Evolutionary conservation across 495 filamentous ascomycete species (phyloP).

Genomic region (Diplogelasinospora grovesii): DNA sequence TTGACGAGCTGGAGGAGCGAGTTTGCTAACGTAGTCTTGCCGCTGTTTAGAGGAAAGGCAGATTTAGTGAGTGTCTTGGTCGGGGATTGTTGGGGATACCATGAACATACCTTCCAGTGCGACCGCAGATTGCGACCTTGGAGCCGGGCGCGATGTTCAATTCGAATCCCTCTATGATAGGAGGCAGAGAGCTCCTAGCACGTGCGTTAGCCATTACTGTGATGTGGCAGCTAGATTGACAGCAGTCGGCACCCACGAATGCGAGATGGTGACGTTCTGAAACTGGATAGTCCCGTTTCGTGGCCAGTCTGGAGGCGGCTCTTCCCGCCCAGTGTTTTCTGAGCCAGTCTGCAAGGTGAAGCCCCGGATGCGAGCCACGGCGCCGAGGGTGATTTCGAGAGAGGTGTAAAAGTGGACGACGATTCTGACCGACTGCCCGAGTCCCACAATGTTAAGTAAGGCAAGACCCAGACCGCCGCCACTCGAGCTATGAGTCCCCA

Average conservation of each 20-base stretch:
- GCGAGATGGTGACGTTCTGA: constrained; percentile 28
- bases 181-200: no score
- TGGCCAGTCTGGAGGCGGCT: constrained; percentile 30
- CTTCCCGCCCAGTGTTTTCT: constrained; percentile 24
- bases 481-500: constrained; percentile 26
- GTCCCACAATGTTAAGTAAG: constrained; percentile 25
- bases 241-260: constrained; percentile 13
- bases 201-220: background rate
- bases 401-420: constrained; percentile 38
- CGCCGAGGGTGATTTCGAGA: constrained; percentile 50
- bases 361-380: constrained; percentile 38
- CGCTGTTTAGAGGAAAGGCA: no score
- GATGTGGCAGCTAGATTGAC: background rate
- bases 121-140: constrained; percentile 28
- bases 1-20: constrained; percentile 33
- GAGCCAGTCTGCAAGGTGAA: constrained; percentile 34
- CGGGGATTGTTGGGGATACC: no score
- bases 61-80: no score
- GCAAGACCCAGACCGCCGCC: constrained; percentile 27
- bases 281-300: constrained; percentile 28
- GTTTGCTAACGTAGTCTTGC: constrained; percentile 33
- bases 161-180: constrained; percentile 16
- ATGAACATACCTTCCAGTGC: no score
- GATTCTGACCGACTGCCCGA: constrained; percentile 29
- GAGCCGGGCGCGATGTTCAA: constrained; percentile 34